Evolutionary conservation across 2,329 filamentous ascomycete species (phyloP), one percentile per base, ranked within the genome.

Genomic region (Trichocomaceae sp.): DNA sequence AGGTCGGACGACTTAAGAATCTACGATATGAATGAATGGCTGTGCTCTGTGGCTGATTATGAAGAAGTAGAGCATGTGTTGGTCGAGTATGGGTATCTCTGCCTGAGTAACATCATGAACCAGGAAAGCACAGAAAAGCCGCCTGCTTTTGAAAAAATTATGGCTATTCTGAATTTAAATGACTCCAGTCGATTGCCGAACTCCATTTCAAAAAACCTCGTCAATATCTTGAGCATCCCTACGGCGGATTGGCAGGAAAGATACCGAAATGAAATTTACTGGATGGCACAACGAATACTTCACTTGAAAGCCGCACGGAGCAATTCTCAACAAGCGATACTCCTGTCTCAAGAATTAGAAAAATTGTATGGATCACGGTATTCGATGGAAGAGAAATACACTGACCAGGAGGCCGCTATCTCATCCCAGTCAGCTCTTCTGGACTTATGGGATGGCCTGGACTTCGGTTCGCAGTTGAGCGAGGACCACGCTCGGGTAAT

Each of bases 41-140:
- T 55, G 23, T 55, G 53, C 20, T 55, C 41, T 23, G 26, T 51
- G 9, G 31, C 44, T n/a, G 53, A 55, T 22, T 45, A 51, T 17
- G 44, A 23, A n/a, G 26, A 51, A 4, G 42, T 55, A 8, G 17
- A 55, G 48, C 35, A 17, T 8, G 29, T 42, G 8, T 37, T 55
- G 5, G 22, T 47, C n/a, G 35, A 56, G 31, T 56, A 56, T 23
- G 50, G 33, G 10, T 47, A 46, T 47, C 15, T 56, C 3, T 49
- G 44, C 41, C 22, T 56, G 22, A 46, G 10, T 5, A 8, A 33
- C 19, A 39, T 57, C 23, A 37, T 56, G 20, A 35, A 44, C n/a
- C 54, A 12, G 12, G 41, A 55, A 19, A 17, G 39, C 5, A 17
- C 22, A 5, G 31, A 22, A 26, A 50, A 12, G 15, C 35, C 31